These are phyloP conservation scores for Phytophthora parvispora DNA, from an alignment of 352 stramenopile genomes.

Conservation along the genomic window DNA sequence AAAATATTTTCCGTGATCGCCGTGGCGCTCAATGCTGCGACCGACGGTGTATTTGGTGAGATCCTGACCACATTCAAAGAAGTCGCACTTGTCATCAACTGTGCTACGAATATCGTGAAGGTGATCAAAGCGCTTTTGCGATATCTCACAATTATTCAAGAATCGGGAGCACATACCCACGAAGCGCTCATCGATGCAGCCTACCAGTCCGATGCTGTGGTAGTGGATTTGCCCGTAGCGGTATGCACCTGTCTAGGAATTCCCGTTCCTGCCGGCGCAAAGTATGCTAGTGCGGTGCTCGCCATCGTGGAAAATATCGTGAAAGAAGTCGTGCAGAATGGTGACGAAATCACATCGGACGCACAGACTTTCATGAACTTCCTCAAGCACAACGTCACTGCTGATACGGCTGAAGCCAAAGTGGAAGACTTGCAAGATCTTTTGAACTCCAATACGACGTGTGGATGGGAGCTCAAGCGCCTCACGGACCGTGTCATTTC, in stretches of 20 bases:
- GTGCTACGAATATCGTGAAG: conserved; percentile 20
- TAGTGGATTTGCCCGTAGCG: conserved; percentile 19
- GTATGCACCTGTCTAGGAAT: conserved; percentile 24
- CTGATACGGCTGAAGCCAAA: conserved; percentile 8
- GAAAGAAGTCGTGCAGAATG: conserved; percentile 26
- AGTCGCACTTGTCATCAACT: conserved; percentile 20
- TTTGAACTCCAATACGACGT: conserved; percentile 22
- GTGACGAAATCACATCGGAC: conserved; percentile 27
- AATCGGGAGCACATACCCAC: conserved; percentile 6
- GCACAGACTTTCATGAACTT: conserved; percentile 25
- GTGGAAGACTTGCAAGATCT: conserved; percentile 24
- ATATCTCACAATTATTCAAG: conserved; percentile 17
- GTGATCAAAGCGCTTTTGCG: conserved; percentile 23
- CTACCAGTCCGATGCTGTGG: conserved; percentile 20
- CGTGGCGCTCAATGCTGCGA: conserved; percentile 29
- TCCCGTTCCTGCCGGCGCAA: conserved; percentile 13
- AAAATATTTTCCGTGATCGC: conserved; percentile 33
- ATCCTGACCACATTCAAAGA: conserved; percentile 26
- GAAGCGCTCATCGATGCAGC: conserved; percentile 15
- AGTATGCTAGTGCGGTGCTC: conserved; percentile 18
- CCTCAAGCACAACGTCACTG: conserved; percentile 23
- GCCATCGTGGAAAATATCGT: conserved; percentile 26
- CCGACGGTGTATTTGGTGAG: conserved; percentile 27
- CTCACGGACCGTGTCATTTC: conserved; percentile 20
- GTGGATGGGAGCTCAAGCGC: conserved; percentile 28